A percentile compares a stretch with the other conserved stretches of the same genome.
These are phyloP conservation scores for Arthrobotrys musiformis DNA, from an alignment of 2,329 filamentous ascomycete genomes.

Conservation along the genomic window DNA sequence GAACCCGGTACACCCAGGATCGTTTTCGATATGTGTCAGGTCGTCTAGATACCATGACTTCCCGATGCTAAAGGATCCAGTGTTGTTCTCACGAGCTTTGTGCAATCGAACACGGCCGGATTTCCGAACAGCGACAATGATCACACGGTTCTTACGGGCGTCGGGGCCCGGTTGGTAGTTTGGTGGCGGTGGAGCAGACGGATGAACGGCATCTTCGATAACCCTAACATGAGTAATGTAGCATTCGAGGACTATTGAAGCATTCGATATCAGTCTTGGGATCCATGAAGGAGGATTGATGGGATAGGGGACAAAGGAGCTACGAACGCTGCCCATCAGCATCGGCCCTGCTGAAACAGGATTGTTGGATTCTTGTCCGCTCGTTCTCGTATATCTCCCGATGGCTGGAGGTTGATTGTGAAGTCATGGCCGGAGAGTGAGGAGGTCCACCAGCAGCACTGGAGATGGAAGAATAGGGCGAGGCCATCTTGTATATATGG, in stretches of 20 bases:
- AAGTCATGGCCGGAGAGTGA: slow-evolving; percentile 55
- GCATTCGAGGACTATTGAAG: slow-evolving; percentile 77
- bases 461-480: slow-evolving; percentile 44
- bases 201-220: slow-evolving; percentile 83
- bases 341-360: slow-evolving; percentile 92
- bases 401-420: slow-evolving; percentile 52
- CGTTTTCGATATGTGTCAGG: slow-evolving; percentile 83
- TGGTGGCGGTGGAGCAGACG: slow-evolving; percentile 84
- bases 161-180: slow-evolving; percentile 73
- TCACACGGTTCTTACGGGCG: slow-evolving; percentile 86
- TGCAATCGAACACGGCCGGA: slow-evolving; percentile 94
- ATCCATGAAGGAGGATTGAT: not conserved
- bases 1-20: slow-evolving; percentile 81
- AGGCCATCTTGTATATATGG: slow-evolving; percentile 25
- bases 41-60: slow-evolving; percentile 99
- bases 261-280: not conserved
- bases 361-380: slow-evolving; percentile 91
- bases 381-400: slow-evolving; percentile 89
- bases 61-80: slow-evolving; percentile 94
- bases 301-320: slow-evolving; percentile 28
- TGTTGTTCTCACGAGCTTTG: slow-evolving; percentile 94
- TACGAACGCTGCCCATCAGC: slow-evolving; percentile 82
- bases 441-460: slow-evolving; percentile 38
- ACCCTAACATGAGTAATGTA: slow-evolving; percentile 98
- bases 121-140: slow-evolving; percentile 91